Evolutionary conservation across 768 basidiomycete genomes (phyloP), one percentile per base, ranked within the genome.

Genomic region (Lactarius quietus): DNA sequence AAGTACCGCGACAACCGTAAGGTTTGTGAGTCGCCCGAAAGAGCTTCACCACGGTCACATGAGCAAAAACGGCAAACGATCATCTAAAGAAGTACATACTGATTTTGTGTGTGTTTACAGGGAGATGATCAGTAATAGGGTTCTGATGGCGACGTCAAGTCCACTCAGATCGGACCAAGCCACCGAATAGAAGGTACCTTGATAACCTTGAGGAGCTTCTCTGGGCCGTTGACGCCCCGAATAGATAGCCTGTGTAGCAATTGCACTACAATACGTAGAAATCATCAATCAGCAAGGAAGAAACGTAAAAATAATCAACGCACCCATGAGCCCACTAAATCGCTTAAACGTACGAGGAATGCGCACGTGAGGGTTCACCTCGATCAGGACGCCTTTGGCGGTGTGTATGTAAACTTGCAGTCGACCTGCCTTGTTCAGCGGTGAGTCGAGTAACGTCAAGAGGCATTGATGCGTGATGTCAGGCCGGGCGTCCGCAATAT

Each of bases 381-480:
- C 96, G 74, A 99, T 98, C 54, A 99, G 84, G 15, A 95, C 92
- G 43, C 95, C 95, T 72, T 91, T 93, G 20, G 94, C 92, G 18
- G 97, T 98, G 79, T 98, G 95, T 66, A 99, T 95, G 79, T 96
- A 99, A 20, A 99, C 95, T 76, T 98, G 97, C 14, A 98, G 85
- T 31, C 93, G 78, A 12, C 97, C 97, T 9, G 96, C 92, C 78
- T 98, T 98, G 83, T 99, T 99, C 53, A 99, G 79, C 1, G 97
- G 97, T 23, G 96, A 98, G 78, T 99, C 97, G 63, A 99, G 85
- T 8, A 99, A 82, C 0, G 97, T 99, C 70, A 99, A 79, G 14
- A 99, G 85, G 73, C 97, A 99, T 94, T 98, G 97, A 75, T 99
- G 97, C 0, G 97, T 98, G 72, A 98, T 98, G 78, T 98, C 97